Evolutionary conservation across 2,329 filamentous ascomycete genomes (phyloP).

Genomic region (Fusarium kyushuense): DNA sequence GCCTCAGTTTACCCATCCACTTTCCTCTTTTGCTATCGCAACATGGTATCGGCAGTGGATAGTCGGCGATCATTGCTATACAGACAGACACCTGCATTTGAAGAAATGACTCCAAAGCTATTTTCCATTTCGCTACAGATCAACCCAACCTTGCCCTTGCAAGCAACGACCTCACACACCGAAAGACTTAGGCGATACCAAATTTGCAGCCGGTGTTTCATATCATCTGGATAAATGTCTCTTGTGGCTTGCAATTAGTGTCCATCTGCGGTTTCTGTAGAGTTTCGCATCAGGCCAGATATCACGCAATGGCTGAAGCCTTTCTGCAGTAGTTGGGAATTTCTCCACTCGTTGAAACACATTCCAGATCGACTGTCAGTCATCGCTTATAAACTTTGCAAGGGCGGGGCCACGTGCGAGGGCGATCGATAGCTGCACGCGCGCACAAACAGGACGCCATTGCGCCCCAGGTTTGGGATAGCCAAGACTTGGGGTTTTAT

Average conservation of each 20-base stretch:
- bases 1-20: not conserved
- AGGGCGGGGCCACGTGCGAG: conserved; percentile 20
- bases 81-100: not conserved
- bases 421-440: conserved; percentile 13
- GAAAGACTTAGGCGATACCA: not conserved
- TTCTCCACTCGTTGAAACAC: conserved; percentile 15
- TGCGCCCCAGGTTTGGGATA: conserved; percentile 4
- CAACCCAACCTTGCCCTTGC: not conserved
- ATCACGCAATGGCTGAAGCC: conserved; percentile 3
- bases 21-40: not conserved
- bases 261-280: not conserved
- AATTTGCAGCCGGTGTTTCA: not conserved
- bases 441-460: conserved; percentile 8
- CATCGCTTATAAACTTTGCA: conserved; percentile 30
- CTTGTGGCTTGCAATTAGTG: conserved; percentile 1
- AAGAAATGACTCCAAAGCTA: not conserved
- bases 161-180: not conserved
- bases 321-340: not conserved
- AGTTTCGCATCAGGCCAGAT: not conserved
- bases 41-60: not conserved
- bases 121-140: not conserved
- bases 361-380: conserved; percentile 10
- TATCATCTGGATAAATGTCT: not conserved
- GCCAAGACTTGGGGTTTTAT: not conserved
- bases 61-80: conserved; percentile 3